Evolutionary conservation across 75 land plant genomes (phyloP).

Genomic region (Cunninghamia lanceolata): DNA sequence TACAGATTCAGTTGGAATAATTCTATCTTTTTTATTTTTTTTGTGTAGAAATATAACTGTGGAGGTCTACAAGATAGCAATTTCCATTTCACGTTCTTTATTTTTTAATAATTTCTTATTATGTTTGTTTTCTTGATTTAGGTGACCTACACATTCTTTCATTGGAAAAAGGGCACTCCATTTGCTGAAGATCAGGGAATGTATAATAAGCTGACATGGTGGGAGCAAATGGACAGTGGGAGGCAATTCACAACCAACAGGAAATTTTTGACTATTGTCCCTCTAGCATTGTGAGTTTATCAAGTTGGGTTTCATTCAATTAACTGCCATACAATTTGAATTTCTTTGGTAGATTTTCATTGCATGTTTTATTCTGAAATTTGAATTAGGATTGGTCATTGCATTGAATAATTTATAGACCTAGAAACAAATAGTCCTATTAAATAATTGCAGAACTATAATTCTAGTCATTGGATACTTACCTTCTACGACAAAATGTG

Average conservation of each 20-base stretch:
- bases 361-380: constrained; percentile 2
- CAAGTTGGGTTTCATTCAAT: background rate
- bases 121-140: background rate
- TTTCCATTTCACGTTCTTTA: background rate
- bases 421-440: background rate
- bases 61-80: background rate
- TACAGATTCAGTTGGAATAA: background rate
- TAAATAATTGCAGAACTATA: background rate
- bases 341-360: background rate
- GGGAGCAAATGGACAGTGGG: constrained; percentile 43
- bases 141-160: constrained; percentile 39
- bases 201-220: constrained; percentile 38
- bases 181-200: constrained; percentile 41
- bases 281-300: constrained; percentile 25
- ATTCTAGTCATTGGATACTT: background rate
- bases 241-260: constrained; percentile 36
- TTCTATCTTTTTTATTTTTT: background rate
- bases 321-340: background rate
- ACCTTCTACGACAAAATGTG: background rate
- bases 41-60: background rate
- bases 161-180: constrained; percentile 46
- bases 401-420: background rate
- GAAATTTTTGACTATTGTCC: constrained; percentile 37
- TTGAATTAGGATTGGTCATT: background rate
- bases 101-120: background rate